Percentiles rank a stretch among this genome's conserved stretches.
These are phyloP conservation scores for Penicillium italicum DNA, from an alignment of 2,329 filamentous ascomycete genomes.

Conservation along the genomic window DNA sequence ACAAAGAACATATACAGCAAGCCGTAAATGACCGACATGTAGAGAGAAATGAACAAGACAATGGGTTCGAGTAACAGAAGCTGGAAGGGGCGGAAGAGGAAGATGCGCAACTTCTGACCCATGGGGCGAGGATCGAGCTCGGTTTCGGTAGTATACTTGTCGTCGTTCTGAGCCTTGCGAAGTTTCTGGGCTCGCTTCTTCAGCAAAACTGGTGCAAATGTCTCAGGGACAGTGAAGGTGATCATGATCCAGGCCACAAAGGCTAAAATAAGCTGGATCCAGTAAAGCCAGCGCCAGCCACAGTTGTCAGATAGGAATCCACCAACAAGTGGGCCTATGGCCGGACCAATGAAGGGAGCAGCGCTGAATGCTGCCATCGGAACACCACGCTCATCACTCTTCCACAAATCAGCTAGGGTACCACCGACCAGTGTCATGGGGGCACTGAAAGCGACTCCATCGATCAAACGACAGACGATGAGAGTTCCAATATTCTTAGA, in stretches of 20 bases:
- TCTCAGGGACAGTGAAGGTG: slow-evolving; percentile 86
- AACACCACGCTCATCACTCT: slow-evolving; percentile 75
- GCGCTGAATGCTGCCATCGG: slow-evolving; percentile 84
- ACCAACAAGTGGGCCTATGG: slow-evolving; percentile 71
- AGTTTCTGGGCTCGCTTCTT: slow-evolving; percentile 66
- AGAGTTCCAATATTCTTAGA: slow-evolving; percentile 72
- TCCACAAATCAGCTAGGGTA: slow-evolving; percentile 80
- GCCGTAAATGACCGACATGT: slow-evolving; percentile 71
- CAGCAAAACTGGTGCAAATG: slow-evolving; percentile 77
- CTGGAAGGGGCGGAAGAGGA: slow-evolving; percentile 79
- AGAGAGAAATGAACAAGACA: slow-evolving; percentile 76
- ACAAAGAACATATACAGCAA: slow-evolving; percentile 53
- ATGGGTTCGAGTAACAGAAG: slow-evolving; percentile 81
- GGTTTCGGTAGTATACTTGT: slow-evolving; percentile 70
- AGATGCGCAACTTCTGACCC: slow-evolving; percentile 65
- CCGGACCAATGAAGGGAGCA: slow-evolving; percentile 77
- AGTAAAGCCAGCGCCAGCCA: slow-evolving; percentile 83
- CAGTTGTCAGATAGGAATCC: slow-evolving; percentile 68
- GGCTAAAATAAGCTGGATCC: slow-evolving; percentile 76
- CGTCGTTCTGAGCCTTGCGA: slow-evolving; percentile 64
- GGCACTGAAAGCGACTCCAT: slow-evolving; percentile 78
- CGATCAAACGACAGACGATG: slow-evolving; percentile 71
- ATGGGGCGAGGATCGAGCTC: slow-evolving; percentile 72
- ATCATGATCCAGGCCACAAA: slow-evolving; percentile 69
- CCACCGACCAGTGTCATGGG: slow-evolving; percentile 85